Base-by-base conservation (phyloP, 352 stramenopile genomes). In the Pilasporangium apinafurcum region DNA sequence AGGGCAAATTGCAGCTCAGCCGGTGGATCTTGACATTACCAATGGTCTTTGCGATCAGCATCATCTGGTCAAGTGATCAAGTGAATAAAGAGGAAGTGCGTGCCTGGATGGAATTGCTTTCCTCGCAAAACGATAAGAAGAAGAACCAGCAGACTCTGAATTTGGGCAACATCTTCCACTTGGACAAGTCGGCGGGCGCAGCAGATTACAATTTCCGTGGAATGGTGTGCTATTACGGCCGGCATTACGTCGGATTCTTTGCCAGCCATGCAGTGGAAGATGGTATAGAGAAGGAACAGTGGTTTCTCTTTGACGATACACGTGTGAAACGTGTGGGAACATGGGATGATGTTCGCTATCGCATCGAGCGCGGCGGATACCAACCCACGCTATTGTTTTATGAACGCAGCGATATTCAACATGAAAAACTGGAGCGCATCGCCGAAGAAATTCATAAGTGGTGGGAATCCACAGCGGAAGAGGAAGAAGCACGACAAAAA, bases 231-330 rank as follows among this genome's bases (percentile, higher is more conserved):
- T 92, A 92, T 59, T 92, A 92, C 36, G 81, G 81, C 25, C 62
- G 72, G 5, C 81, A 92, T 50, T 92, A 92, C 48, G 81, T 92
- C 6, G 79, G 81, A 13, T 92, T 92, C 51, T 92, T 92, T 46
- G 66, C 75, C 24, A 90, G 77, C 59, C 74, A 64, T 13, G 79
- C 70, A 34, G 37, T 77, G 8, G 64, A 76, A 35, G 57, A 85
- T 28, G 74, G 67, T 24, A 55, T 71, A 5, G 63, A 68, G 10
- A 28, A 62, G 2, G 74, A 90, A 42, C 55, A 59, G 2, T 92
- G 77, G 81, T 90, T 82, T 37, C 59, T 92, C 18, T 92, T 92
- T 63, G 81, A 92, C 50, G 81, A 92, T 50, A 88, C 76, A 36
- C 75, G 75, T 5, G 81, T 92, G 9, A 86, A 85, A 60, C 71